Evolutionary conservation across 176 grass and related monocot genomes (phyloP).

Genomic region (Areca catechu): DNA sequence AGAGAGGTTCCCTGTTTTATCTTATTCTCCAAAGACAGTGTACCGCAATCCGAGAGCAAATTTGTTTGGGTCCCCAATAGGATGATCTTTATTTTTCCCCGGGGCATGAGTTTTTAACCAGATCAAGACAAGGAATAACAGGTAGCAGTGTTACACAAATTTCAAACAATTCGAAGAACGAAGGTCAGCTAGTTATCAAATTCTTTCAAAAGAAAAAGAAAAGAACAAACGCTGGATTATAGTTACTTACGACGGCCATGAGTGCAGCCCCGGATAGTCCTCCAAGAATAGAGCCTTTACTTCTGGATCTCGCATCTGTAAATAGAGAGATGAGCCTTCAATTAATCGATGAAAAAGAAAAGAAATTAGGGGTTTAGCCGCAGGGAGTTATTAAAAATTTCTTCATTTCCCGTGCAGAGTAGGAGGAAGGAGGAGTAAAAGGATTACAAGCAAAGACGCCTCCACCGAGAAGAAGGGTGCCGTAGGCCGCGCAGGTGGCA

Average conservation of each 20-base stretch:
- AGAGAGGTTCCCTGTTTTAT: too few relatives aligned
- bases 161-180: too few relatives aligned
- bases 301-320: constrained; percentile 71
- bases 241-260: constrained; percentile 55
- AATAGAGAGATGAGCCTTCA: not conserved
- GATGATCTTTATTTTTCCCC: too few relatives aligned
- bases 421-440: not conserved
- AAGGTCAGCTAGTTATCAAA: not conserved
- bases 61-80: too few relatives aligned
- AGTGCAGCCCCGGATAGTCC: constrained; percentile 73
- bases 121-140: not conserved
- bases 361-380: not conserved
- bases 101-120: not conserved
- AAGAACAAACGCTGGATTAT: not conserved
- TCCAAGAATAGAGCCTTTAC: constrained; percentile 74
- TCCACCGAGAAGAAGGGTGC: constrained; percentile 63
- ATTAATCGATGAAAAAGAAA: not conserved
- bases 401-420: not conserved
- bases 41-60: too few relatives aligned
- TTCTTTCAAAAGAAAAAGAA: constrained; percentile 2
- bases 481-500: constrained; percentile 40
- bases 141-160: not conserved
- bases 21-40: too few relatives aligned
- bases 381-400: too few relatives aligned
- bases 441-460: constrained; percentile 56